phyloP scores from a whole-genome alignment of 2,329 filamentous ascomycete genomes.

The Leptographium flavum region DNA sequence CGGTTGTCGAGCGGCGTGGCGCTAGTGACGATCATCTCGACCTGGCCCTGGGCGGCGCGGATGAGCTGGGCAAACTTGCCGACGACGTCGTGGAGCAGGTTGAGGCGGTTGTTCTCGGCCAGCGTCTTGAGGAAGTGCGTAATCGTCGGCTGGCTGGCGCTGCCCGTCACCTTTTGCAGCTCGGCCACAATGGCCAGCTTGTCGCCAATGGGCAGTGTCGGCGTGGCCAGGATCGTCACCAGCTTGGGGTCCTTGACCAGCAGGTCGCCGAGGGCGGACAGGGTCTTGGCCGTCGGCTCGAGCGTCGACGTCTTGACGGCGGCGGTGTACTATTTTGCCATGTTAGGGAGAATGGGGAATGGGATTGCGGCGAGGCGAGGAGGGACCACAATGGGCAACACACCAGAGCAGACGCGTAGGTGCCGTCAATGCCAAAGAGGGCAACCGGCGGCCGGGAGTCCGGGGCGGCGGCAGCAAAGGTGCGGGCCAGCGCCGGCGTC shows the following conservation, averaged over 20 bases:
- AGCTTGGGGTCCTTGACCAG: conserved; percentile 80
- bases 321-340: conserved; percentile 69
- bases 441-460: conserved; percentile 73
- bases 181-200: conserved; percentile 78
- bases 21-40: conserved; percentile 84
- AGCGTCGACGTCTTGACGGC: conserved; percentile 77
- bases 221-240: conserved; percentile 56
- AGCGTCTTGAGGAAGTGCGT: conserved; percentile 88
- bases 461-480: conserved; percentile 63
- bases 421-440: conserved; percentile 92
- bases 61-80: conserved; percentile 82
- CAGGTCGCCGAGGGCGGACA: conserved; percentile 55
- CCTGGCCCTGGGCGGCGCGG: conserved; percentile 78
- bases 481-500: conserved; percentile 67
- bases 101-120: conserved; percentile 91
- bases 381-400: too few species aligned
- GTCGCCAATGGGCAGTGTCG: conserved; percentile 64
- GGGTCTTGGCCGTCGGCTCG: conserved; percentile 70
- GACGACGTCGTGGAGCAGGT: conserved; percentile 65
- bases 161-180: conserved; percentile 68
- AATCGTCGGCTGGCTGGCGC: conserved; percentile 59
- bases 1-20: conserved; percentile 78
- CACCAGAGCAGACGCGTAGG: conserved; percentile 98
- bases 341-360: not conserved
- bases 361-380: too few species aligned